Evolutionary conservation across 345 rosid species (phyloP).

Genomic region (Sapria himalayana): DNA sequence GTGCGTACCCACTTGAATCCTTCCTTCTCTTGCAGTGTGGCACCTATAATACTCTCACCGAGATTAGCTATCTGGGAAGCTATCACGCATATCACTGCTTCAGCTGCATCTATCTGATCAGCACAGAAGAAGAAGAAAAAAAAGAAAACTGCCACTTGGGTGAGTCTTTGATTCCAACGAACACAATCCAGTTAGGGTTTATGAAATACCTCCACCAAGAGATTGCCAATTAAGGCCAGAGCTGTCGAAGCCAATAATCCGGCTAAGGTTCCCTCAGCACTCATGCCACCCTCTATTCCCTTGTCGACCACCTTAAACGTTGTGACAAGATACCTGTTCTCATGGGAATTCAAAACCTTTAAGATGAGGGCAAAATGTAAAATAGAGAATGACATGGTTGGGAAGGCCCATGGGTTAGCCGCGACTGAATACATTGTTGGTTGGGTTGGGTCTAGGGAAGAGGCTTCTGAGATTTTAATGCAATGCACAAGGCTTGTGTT

Average conservation of each 20-base stretch:
- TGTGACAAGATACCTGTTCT: conserved; percentile 59
- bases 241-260: conserved; percentile 61
- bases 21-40: conserved; percentile 63
- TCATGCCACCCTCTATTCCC: conserved; percentile 94
- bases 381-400: too few relatives aligned
- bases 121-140: conserved; percentile 1
- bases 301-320: conserved; percentile 72
- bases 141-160: too few relatives aligned
- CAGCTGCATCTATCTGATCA: conserved; percentile 41
- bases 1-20: conserved; percentile 69
- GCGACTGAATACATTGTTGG: too few relatives aligned
- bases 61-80: conserved; percentile 90
- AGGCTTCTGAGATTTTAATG: too few relatives aligned
- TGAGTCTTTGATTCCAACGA: too few relatives aligned
- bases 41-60: conserved; percentile 90
- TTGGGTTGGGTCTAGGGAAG: too few relatives aligned
- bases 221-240: conserved; percentile 49
- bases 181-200: too few relatives aligned
- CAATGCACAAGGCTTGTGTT: too few relatives aligned
- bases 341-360: conserved; percentile 2
- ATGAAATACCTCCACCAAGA: conserved; percentile 43
- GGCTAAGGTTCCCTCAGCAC: conserved; percentile 82
- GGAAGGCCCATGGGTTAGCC: too few relatives aligned
- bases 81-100: conserved; percentile 54
- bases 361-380: too few relatives aligned